Evolutionary conservation across 345 rosid species (phyloP).

Genomic region (Salix suchowensis): DNA sequence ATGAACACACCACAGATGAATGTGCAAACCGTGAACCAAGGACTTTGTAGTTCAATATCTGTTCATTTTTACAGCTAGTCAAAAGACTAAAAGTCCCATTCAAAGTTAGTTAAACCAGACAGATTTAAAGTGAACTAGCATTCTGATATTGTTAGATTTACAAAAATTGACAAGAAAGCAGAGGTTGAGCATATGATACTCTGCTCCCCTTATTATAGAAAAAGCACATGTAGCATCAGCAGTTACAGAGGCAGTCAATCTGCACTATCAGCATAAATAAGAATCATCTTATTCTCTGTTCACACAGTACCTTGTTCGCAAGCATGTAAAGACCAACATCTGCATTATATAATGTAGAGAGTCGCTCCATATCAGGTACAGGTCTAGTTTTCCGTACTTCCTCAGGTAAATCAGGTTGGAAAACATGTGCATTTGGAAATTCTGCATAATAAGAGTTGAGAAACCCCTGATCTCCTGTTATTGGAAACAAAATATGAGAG

Average conservation of each 20-base stretch:
- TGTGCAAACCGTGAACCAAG: too few species aligned
- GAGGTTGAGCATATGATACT: background rate
- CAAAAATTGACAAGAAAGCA: background rate
- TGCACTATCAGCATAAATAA: background rate
- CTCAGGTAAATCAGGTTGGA: constrained; percentile 60
- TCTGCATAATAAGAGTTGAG: constrained; percentile 75
- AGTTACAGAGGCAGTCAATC: background rate
- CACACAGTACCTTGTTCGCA: constrained; percentile 76
- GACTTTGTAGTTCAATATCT: background rate
- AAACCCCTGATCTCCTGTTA: constrained; percentile 82
- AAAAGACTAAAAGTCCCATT: background rate
- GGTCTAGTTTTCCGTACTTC: constrained; percentile 57
- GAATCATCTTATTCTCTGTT: background rate
- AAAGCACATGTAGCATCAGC: background rate
- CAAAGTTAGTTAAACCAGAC: background rate
- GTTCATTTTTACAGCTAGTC: background rate
- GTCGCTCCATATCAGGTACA: constrained; percentile 79
- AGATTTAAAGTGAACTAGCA: background rate
- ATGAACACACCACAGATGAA: too few species aligned
- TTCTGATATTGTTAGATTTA: background rate
- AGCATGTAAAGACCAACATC: constrained; percentile 99
- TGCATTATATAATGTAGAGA: constrained; percentile 85
- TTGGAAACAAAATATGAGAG: background rate
- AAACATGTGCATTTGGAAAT: constrained; percentile 77
- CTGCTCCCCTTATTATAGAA: background rate